These are phyloP conservation scores for Leccinum broughii DNA, from an alignment of 768 basidiomycete species.

Conservation along the genomic window DNA sequence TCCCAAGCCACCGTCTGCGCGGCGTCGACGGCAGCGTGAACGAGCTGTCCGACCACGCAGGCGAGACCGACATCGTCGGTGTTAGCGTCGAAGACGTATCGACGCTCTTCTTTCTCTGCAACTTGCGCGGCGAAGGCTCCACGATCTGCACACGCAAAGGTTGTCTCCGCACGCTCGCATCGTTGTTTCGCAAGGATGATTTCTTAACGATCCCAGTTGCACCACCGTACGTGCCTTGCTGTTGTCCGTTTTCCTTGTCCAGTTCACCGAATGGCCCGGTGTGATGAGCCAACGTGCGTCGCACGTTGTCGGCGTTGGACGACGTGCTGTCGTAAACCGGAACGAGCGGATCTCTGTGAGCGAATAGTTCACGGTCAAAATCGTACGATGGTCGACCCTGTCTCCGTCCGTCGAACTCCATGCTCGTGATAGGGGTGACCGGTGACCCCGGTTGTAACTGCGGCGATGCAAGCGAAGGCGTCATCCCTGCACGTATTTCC, in stretches of 20 bases:
- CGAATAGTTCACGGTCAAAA: not conserved
- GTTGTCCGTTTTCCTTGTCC: constrained; percentile 61
- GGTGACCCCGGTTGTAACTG: constrained; percentile 12
- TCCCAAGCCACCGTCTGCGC: constrained; percentile 78
- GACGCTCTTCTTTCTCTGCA: constrained; percentile 30
- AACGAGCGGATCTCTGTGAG: constrained; percentile 41
- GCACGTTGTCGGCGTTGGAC: constrained; percentile 7
- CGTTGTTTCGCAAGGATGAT: constrained; percentile 44
- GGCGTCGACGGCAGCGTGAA: constrained; percentile 46
- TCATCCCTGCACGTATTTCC: constrained; percentile 49
- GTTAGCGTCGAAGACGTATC: constrained; percentile 12
- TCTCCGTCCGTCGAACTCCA: constrained; percentile 24
- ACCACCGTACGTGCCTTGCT: not conserved
- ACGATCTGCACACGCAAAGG: constrained; percentile 51
- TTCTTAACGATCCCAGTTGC: constrained; percentile 37
- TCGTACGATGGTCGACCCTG: constrained; percentile 11
- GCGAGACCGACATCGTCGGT: constrained; percentile 29
- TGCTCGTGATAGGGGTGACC: constrained; percentile 13
- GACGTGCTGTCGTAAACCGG: constrained; percentile 12
- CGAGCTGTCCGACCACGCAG: constrained; percentile 49
- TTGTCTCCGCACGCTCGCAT: constrained; percentile 15
- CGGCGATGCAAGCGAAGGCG: constrained; percentile 19
- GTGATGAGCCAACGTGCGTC: not conserved
- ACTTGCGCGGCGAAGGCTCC: constrained; percentile 45
- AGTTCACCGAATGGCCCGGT: constrained; percentile 22